phyloP scores from a whole-genome alignment of 1,139 yeast species.

The Candida mesenterica region DNA sequence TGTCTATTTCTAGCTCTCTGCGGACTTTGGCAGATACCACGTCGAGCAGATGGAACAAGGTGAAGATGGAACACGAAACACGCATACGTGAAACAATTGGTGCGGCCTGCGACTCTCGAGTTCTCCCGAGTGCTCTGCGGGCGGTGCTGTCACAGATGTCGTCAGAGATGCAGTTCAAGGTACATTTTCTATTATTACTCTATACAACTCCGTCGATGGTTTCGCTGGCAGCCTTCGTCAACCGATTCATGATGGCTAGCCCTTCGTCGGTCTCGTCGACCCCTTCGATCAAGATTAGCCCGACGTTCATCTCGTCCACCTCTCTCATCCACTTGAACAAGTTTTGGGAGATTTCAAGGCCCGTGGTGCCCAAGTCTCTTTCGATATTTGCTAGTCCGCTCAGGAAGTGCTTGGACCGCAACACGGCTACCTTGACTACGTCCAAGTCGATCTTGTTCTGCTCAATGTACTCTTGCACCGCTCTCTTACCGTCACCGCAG shows the following conservation, averaged over 20 bases:
- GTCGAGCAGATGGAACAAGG: too few relatives aligned
- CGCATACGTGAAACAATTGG: too few relatives aligned
- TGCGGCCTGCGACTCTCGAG: too few relatives aligned
- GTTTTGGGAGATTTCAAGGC: conserved; percentile 68
- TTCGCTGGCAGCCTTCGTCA: conserved; percentile 78
- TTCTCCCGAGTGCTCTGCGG: too few relatives aligned
- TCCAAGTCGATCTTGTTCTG: conserved; percentile 14
- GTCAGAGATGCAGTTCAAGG: too few relatives aligned
- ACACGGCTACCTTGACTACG: conserved; percentile 41
- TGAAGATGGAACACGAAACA: too few relatives aligned
- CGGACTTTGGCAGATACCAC: too few relatives aligned
- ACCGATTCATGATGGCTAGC: conserved; percentile 88
- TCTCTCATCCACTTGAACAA: conserved; percentile 71
- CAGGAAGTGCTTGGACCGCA: conserved; percentile 39
- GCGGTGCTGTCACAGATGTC: too few relatives aligned
- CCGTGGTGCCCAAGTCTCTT: conserved; percentile 54
- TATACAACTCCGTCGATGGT: conserved; percentile 24
- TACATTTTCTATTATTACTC: background rate
- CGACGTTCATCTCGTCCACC: conserved; percentile 64
- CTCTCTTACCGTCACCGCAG: conserved; percentile 44
- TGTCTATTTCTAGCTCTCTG: too few relatives aligned
- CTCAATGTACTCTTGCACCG: conserved; percentile 26
- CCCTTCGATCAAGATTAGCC: conserved; percentile 72
- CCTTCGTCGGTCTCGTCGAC: conserved; percentile 74
- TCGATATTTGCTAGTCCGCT: conserved; percentile 26